Conservation (phyloP, 306 rosid genomes). For the Nissolia schottii region DNA sequence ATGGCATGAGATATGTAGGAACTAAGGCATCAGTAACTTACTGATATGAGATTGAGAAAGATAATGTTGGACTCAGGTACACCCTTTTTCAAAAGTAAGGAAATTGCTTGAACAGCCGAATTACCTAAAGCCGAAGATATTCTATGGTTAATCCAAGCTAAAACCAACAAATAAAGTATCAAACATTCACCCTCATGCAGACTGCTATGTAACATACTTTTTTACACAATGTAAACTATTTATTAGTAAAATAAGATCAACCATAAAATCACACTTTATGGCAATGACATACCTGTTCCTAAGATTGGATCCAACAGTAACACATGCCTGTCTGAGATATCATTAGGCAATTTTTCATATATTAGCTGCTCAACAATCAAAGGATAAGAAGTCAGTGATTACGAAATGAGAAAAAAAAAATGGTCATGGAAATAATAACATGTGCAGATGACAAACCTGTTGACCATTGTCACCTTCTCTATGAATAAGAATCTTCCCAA, state of each 20-base stretch:
- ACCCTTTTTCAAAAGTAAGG: slow-evolving; percentile 72
- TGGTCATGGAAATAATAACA: not conserved
- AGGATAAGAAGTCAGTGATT: slow-evolving; percentile 2
- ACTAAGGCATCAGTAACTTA: slow-evolving; percentile 39
- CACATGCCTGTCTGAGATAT: slow-evolving; percentile 96
- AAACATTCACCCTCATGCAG: not conserved
- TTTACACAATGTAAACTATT: not conserved
- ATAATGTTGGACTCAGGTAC: slow-evolving; percentile 97
- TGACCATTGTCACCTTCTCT: slow-evolving; percentile 99
- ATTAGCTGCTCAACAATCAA: slow-evolving; percentile 63
- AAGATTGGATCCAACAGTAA: slow-evolving; percentile 92
- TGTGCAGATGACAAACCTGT: slow-evolving; percentile 58
- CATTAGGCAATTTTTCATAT: slow-evolving; percentile 89
- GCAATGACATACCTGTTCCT: slow-evolving; percentile 81
- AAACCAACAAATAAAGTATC: not conserved
- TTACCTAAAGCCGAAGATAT: slow-evolving; percentile 53
- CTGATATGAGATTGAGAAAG: slow-evolving; percentile 95
- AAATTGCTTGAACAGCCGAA: slow-evolving; percentile 93
- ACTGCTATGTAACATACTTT: not conserved
- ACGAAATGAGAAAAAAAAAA: slow-evolving; percentile 9
- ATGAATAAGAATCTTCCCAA: slow-evolving; percentile 98
- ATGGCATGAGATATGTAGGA: not conserved
- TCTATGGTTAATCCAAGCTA: not conserved
- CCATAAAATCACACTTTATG: not conserved
- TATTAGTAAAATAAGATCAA: not conserved